Conservation (phyloP, 495 filamentous ascomycete species). For the Trichoderma orchidacearum region DNA sequence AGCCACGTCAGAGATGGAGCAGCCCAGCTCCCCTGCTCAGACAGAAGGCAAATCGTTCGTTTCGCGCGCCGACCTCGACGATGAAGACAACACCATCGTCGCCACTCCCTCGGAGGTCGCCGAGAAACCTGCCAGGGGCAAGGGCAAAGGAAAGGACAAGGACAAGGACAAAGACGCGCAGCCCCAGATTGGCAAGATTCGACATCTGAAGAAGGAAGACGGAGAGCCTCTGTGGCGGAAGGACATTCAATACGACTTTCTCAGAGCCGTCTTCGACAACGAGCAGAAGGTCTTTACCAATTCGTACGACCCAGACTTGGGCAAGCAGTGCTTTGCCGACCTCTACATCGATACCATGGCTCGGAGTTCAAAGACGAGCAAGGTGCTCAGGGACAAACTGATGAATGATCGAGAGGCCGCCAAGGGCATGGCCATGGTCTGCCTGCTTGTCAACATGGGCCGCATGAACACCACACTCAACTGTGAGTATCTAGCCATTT, state of each 20-base stretch:
- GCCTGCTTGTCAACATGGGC: constrained; percentile 90
- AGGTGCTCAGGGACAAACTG: constrained; percentile 93
- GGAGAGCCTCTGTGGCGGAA: constrained; percentile 92
- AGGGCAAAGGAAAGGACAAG: constrained; percentile 20
- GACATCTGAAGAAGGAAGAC: constrained; percentile 94
- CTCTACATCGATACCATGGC: constrained; percentile 98
- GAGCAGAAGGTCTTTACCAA: constrained; percentile 78
- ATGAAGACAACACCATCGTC: constrained; percentile 17
- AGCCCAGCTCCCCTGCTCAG: constrained; percentile 16
- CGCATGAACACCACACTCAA: constrained; percentile 98
- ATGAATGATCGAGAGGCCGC: constrained; percentile 83
- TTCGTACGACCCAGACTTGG: constrained; percentile 55
- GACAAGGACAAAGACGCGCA: constrained; percentile 17
- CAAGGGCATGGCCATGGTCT: constrained; percentile 98
- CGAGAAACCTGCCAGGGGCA: constrained; percentile 2
- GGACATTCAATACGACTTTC: constrained; percentile 95
- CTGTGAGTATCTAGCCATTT: constrained; percentile 42
- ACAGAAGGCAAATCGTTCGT: constrained; percentile 18
- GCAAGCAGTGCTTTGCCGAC: constrained; percentile 79
- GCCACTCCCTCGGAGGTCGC: constrained; percentile 20
- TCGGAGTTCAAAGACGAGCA: constrained; percentile 95
- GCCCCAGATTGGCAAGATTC: constrained; percentile 72
- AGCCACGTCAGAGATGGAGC: constrained; percentile 15
- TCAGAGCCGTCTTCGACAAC: constrained; percentile 83
- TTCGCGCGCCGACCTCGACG: constrained; percentile 18